Evolutionary conservation across 1,284 basidiomycete species (phyloP), one percentile per base, ranked within the genome.

Genomic region (Apiotrichum gamsii): DNA sequence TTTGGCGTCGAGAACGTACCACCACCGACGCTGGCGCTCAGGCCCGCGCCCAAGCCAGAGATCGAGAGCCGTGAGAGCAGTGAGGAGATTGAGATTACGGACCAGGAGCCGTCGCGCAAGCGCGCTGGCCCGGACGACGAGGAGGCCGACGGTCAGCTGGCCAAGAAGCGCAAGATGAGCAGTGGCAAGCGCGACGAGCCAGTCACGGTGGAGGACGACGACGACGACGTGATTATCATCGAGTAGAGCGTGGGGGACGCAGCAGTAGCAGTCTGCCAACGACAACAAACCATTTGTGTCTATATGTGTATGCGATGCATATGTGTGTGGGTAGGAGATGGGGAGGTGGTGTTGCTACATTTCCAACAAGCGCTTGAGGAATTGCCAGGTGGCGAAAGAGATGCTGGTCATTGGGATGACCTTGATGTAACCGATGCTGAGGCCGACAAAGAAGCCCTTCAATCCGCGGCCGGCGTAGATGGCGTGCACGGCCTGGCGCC

Each of bases 371-470:
- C 72, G 60, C 56, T 73, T 73, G 57, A 73, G 62, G 33, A 72
- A 54, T 51, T 72, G 71, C 72, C 72, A 74, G 11, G 72, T 73
- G 8, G 72, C 63, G 45, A 69, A 74, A 3, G 72, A 72, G 24
- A 73, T 67, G 56, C 72, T 74, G 47, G 87, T 95, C 91, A 97
- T 96, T 13, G 94, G 94, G 43, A 97, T 80, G n/a, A 96, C 84
- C 76, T 98, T 97, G 49, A 97, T 64, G 72, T 90, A 95, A 0
- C 95, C 95, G 57, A 98, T 90, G 49, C 83, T 83, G 56, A 99
- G 73, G 0, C 95, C 95, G 15, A 96, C 84, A 65, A 87, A 98
- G 70, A 97, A 98, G 0, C 91, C 93, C 62, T 82, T 77, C 82
- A 81, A 86, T 2, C 93, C 91, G 28, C 77, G 74, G 8, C 77